Evolutionary conservation across 352 stramenopile genomes (phyloP), one percentile per base, ranked within the genome.

Genomic region (Pythium angustatum): DNA sequence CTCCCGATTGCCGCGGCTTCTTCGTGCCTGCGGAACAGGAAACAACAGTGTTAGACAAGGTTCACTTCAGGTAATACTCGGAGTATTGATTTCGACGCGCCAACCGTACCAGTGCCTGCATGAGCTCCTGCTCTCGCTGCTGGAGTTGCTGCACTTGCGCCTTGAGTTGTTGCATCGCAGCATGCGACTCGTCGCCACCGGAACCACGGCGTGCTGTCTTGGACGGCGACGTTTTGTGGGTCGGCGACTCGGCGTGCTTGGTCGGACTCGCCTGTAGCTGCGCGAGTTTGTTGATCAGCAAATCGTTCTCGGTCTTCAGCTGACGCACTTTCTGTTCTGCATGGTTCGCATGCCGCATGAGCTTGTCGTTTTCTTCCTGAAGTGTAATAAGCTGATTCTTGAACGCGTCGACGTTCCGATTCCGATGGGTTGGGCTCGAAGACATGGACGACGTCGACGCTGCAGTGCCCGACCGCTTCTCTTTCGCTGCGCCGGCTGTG

Each of bases 91-190:
- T n/a, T n/a, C n/a, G n/a, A n/a, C n/a, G n/a, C n/a, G n/a, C n/a
- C n/a, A n/a, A n/a, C n/a, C n/a, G n/a, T n/a, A 90, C 84, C 68
- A 91, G 75, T 38, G 84, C 84, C 52, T 88, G 79, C 84, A 93
- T 91, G 31, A 93, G 80, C 57, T 93, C 84, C 56, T 93, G 80
- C 47, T 93, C 84, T n/a, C 80, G 82, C 55, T 84, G 71, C 58
- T 88, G 82, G 22, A 93, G 69, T 19, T 91, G 84, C 67, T 84
- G 64, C 14, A 93, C 75, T 28, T 90, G 84, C 17, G 78, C 51
- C 27, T 72, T 78, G 28, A 90, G 68, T 40, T 86, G 70, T 12
- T 72, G 72, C 17, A 77, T 57, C 19, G 45, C 36, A 30, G 50
- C 43, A 4, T 38, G 27, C 1, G 27, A 15, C 5, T 62, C 62